Conservation (phyloP, 2,329 filamentous ascomycete genomes). For the Aaosphaeria pasadenensis region DNA sequence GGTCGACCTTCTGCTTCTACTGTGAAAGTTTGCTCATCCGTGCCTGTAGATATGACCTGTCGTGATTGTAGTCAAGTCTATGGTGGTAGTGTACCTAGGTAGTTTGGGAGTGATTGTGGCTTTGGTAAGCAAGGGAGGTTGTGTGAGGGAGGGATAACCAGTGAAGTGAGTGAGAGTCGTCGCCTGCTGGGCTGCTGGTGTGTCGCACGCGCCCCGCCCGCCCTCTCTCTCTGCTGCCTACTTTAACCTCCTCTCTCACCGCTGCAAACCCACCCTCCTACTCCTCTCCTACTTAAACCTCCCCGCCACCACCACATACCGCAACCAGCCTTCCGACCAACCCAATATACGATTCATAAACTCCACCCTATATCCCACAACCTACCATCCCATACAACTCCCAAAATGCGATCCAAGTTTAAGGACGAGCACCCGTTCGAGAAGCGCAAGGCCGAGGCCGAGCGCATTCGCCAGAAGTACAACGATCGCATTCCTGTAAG, state of each 20-base stretch:
- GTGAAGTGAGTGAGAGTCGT: conserved; percentile 6
- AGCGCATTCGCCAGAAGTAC: conserved; percentile 99
- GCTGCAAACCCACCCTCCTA: conserved; percentile 22
- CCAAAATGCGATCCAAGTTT: conserved; percentile 93
- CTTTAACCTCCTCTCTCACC: conserved; percentile 30
- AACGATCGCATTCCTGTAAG: conserved; percentile 95
- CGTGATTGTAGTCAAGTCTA: neutral
- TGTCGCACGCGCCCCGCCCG: conserved; percentile 19
- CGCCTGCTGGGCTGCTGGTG: conserved; percentile 1
- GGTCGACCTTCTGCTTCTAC: too few relatives aligned
- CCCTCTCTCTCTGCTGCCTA: conserved; percentile 26
- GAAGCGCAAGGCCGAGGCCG: conserved; percentile 99
- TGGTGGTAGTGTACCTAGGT: too few relatives aligned
- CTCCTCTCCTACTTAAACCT: conserved; percentile 25
- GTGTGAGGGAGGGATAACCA: too few relatives aligned
- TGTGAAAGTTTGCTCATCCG: too few relatives aligned
- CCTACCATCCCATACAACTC: conserved; percentile 5
- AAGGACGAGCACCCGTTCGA: conserved; percentile 99
- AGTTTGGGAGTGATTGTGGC: neutral
- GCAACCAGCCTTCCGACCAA: neutral
- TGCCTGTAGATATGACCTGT: too few relatives aligned
- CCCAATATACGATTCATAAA: neutral
- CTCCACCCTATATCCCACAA: neutral
- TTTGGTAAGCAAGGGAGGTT: neutral
- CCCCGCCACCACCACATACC: conserved; percentile 15